Base-by-base conservation (phyloP, 192 early-diverging fungal species). In the Hyaloraphidium curvatum region DNA sequence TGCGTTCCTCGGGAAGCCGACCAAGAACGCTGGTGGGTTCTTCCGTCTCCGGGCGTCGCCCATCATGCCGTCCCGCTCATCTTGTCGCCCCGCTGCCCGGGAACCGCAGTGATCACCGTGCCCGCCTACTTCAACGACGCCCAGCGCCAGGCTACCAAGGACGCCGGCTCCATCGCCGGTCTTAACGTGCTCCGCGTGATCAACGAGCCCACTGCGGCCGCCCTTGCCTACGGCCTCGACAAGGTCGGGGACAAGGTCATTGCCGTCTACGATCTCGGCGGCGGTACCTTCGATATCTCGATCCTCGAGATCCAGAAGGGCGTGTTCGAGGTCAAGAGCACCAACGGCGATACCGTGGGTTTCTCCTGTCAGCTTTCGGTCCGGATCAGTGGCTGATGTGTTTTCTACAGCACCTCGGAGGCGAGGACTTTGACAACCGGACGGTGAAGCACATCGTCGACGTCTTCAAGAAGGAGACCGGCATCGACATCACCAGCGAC, bases 231-330 rank as follows among this genome's bases (percentile, higher is more conserved):
- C 61, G 90, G 90, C 60, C 64, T 89, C 7, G 87, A 88, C 67
- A 84, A 87, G 67, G 59, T 67, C 22, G 82, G 77, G 30, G 89
- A 94, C 73, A 84, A 84, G 66, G 67, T 87, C 26, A 80, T 97
- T 48, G 89, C 88, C 26, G 93, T 97, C 29, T 97, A 89, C 71
- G 92, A 97, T 78, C 71, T 97, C 35, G 92, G 92, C 43, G 92
- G 92, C 70, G 92, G 92, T 62, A 97, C 92, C n/a, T 97, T 97
- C 62, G 92, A 97, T 90, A 83, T 97, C 68, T 93, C 89, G 37
- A 83, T 97, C 54, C 73, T 97, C n/a, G 89, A 92, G 66, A 94
- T 97, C 55, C 88, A 94, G 56, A 86, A 89, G 62, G 90, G 90
- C 59, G 92, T 97, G 14, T 97, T 97, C 56, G 92, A 97, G 68